phyloP scores from a whole-genome alignment of 257 asterid genomes.

The Plectranthus barbatus region DNA sequence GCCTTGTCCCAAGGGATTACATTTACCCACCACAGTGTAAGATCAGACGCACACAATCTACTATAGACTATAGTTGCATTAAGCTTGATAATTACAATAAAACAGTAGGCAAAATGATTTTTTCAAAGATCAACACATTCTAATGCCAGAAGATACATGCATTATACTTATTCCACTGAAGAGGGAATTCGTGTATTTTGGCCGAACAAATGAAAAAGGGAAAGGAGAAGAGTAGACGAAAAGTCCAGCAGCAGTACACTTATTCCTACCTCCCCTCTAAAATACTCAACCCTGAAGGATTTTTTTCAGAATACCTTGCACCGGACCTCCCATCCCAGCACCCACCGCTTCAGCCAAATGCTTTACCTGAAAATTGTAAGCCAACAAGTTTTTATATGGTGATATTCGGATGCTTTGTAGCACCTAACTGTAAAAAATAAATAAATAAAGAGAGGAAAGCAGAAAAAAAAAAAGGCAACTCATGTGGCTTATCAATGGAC shows the following conservation, averaged over 20 bases:
- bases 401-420: too few relatives aligned
- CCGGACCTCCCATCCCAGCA: constrained; percentile 81
- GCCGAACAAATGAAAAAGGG: neutral
- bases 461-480: too few relatives aligned
- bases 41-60: too few relatives aligned
- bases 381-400: neutral
- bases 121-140: too few relatives aligned
- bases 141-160: too few relatives aligned
- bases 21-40: too few relatives aligned
- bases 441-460: too few relatives aligned
- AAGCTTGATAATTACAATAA: too few relatives aligned
- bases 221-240: neutral
- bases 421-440: neutral
- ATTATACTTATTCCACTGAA: neutral
- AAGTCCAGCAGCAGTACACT: neutral
- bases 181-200: neutral
- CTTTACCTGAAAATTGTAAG: constrained; percentile 48
- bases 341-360: constrained; percentile 81
- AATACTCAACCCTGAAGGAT: constrained; percentile 36
- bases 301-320: constrained; percentile 52
- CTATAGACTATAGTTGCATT: too few relatives aligned
- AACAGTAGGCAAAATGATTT: neutral
- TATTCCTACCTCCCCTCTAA: neutral
- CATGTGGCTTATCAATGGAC: too few relatives aligned
- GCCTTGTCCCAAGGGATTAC: too few relatives aligned